Base-by-base conservation (phyloP, 352 stramenopile genomes). In the Globisporangium orthogonon region DNA sequence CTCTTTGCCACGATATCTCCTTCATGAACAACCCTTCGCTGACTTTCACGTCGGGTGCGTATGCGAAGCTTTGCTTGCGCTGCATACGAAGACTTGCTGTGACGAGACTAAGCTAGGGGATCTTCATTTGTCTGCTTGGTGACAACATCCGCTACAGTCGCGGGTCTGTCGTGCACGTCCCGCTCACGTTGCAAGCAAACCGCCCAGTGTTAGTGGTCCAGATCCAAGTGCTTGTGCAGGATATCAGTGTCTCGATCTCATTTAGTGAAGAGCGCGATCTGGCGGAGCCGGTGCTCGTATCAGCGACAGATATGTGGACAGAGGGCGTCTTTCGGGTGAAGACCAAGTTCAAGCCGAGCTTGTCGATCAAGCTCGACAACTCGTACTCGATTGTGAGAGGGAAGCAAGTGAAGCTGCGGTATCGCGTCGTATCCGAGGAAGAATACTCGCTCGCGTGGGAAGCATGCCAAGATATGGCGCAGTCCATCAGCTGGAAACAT, bases 401-500 rank as follows among this genome's bases (percentile, higher is more conserved):
- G 0, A 89, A 89, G 46, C 70, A 79, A 56, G 70, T 90, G 18
- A 58, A 64, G 31, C 61, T 83, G 64, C 76, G 83, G 9, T 62
- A 70, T 23, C 14, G 49, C 6, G 57, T 61, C 37, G 49, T 70
- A 7, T 57, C 65, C 7, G 31, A 43, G 3, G 47, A 28, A 10
- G 64, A 74, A 3, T 90, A 85, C 50, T 54, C 60, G 5, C 39
- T 35, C 0, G 77, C 76, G 7, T 93, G 83, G 83, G 64, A 81
- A 58, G 70, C 74, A 3, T 90, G 76, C 45, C 47, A 74, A 15
- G 73, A 78, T 40, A 80, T 89, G 62, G 83, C 83, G n/a, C 71
- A 79, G 50, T 76, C 74, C 2, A 93, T 93, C 33, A 78, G 63
- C 30, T 93, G 83, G 83, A 93, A 93, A 37, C 59, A 71, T 13